These are phyloP conservation scores for Rhodomyrtus tomentosa DNA, from an alignment of 345 rosid species.

Conservation along the genomic window DNA sequence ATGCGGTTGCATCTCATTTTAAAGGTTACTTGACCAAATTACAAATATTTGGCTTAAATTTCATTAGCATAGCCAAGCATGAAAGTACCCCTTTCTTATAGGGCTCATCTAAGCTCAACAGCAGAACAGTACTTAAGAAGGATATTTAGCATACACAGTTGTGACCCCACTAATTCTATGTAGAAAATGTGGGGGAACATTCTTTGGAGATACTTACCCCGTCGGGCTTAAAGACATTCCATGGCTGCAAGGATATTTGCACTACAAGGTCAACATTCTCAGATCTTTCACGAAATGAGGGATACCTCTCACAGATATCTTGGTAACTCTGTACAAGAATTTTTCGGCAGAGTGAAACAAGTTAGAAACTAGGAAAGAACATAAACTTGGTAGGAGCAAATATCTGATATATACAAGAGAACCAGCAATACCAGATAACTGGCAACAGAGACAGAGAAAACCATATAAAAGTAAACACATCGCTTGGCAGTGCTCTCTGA, in stretches of 20 bases:
- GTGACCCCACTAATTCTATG: not conserved
- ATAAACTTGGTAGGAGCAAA: not conserved
- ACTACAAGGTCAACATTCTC: conserved; percentile 95
- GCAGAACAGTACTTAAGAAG: not conserved
- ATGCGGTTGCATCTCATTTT: not conserved
- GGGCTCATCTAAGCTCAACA: not conserved
- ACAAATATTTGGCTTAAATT: not conserved
- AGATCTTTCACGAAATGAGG: conserved; percentile 87
- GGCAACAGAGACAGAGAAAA: not conserved
- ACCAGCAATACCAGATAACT: not conserved
- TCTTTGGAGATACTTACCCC: conserved; percentile 43
- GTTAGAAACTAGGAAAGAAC: not conserved
- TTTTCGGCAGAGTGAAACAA: not conserved
- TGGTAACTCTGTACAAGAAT: conserved; percentile 68
- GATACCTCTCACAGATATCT: conserved; percentile 73
- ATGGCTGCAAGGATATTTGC: conserved; percentile 94
- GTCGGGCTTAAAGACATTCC: conserved; percentile 93
- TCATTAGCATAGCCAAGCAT: not conserved
- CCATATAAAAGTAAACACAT: not conserved
- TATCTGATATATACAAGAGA: not conserved
- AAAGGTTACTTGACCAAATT: not conserved
- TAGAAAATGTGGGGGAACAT: not conserved
- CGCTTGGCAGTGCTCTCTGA: not conserved
- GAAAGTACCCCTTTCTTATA: not conserved
- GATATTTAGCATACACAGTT: not conserved